Percentiles rank a stretch among this genome's conserved stretches.
Evolutionary conservation across 805 yeast genomes (phyloP).

Genomic region (Pichia sporocuriosa): DNA sequence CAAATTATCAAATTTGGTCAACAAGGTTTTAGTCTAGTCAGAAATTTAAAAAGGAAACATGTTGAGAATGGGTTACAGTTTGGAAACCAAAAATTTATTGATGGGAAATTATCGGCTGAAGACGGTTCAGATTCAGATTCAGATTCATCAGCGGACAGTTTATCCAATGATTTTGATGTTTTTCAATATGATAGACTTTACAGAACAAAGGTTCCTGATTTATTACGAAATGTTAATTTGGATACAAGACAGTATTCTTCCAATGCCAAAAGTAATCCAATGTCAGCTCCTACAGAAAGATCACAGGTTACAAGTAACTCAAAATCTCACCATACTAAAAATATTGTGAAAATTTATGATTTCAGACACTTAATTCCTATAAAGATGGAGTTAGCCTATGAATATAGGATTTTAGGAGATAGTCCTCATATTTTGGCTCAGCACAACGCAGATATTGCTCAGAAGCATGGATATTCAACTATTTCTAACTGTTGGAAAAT

Average conservation of each 20-base stretch:
- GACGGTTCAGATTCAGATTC: slow-evolving; percentile 26
- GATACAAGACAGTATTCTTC: slow-evolving; percentile 19
- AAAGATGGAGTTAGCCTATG: slow-evolving; percentile 60
- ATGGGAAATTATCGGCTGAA: slow-evolving; percentile 11
- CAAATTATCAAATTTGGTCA: slow-evolving; percentile 44
- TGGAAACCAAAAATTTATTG: slow-evolving; percentile 1
- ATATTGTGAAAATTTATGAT: slow-evolving; percentile 58
- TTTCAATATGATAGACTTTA: slow-evolving; percentile 48
- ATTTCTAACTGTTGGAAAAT: slow-evolving; percentile 73
- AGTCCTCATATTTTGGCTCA: slow-evolving; percentile 57
- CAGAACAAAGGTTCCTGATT: slow-evolving; percentile 47
- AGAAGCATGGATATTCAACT: slow-evolving; percentile 50
- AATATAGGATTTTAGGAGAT: slow-evolving; percentile 57
- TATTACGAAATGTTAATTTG: slow-evolving; percentile 33
- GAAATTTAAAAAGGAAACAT: slow-evolving; percentile 25
- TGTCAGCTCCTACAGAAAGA: slow-evolving; percentile 34
- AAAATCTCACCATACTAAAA: slow-evolving; percentile 30
- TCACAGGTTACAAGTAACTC: slow-evolving; percentile 25
- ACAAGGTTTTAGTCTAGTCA: slow-evolving; percentile 42
- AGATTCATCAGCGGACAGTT: slow-evolving; percentile 48
- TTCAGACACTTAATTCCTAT: slow-evolving; percentile 69
- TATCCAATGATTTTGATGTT: slow-evolving; percentile 63
- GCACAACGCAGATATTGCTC: slow-evolving; percentile 68
- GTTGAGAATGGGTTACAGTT: slow-evolving; percentile 19
- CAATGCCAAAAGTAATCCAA: slow-evolving; percentile 25